Conservation (phyloP, 495 filamentous ascomycete species). For the Aspergillus hancockii region DNA sequence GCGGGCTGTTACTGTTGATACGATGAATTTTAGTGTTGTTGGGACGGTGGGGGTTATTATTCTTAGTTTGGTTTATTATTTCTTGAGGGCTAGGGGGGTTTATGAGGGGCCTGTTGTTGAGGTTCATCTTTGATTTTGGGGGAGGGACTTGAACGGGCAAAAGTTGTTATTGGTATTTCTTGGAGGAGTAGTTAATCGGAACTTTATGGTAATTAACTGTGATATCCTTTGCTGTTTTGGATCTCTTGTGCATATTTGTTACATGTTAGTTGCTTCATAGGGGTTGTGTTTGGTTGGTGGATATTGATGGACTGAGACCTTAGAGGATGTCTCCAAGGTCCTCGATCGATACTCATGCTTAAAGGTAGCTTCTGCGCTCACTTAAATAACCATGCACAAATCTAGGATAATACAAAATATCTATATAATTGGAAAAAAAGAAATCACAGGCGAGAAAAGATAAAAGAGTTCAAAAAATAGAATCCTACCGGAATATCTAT, state of each 20-base stretch:
- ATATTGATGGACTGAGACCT: no score
- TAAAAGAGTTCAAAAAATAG: constrained; percentile 4
- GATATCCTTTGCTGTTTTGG: no score
- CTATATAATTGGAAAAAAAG: neutral
- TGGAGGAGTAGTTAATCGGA: no score
- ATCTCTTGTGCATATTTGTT: no score
- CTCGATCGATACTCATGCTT: neutral
- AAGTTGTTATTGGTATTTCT: no score
- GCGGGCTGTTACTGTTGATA: constrained; percentile 28
- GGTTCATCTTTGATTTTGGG: constrained; percentile 8
- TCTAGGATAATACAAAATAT: no score
- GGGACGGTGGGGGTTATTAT: constrained; percentile 41
- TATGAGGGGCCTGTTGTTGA: constrained; percentile 52
- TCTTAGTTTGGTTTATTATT: constrained; percentile 50
- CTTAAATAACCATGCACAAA: no score
- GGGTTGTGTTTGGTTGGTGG: no score
- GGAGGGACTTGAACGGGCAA: no score
- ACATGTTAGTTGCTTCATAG: no score
- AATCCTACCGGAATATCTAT: constrained; percentile 26
- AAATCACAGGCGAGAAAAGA: constrained; percentile 3
- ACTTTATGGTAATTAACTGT: no score
- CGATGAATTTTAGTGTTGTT: constrained; percentile 51
- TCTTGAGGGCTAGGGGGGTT: constrained; percentile 36
- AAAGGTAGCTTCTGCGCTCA: no score
- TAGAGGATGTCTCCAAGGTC: neutral